Evolutionary conservation across 768 basidiomycete genomes (phyloP), one percentile per base, ranked within the genome.

Genomic region (Naganishia vaughanmartiniae): DNA sequence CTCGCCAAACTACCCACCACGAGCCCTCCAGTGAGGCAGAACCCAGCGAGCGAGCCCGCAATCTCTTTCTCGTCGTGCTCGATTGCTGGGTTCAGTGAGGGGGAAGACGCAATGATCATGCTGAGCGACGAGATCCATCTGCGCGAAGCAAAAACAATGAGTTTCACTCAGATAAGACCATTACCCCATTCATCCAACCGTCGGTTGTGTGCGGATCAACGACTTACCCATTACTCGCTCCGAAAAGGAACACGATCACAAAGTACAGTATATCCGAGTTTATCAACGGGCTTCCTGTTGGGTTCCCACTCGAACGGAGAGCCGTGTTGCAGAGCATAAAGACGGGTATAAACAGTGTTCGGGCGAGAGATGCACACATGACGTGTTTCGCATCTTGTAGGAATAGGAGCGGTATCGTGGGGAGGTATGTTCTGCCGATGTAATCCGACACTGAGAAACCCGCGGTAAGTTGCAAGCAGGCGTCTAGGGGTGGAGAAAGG

Each of bases 271-370:
- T 58, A 77, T 95, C 92, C 1, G 91, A 93, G 80, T 83, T 88
- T 83, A 94, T 88, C 71, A 89, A 73, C 2, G 88, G 85, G 4
- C 60, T 33, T 45, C 65, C 10, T 10, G 19, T 15, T 19, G 55
- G 4, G 1, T 24, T 36, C 24, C 34, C 24, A 24, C 28, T 28
- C 31, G 48, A 26, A 11, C 7, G 15, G 1, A 69, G 33, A 74
- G 34, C 46, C 51, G 94, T 82, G 77, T 96, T 96, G 84, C 93
- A 95, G 81, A 89, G 84, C n/a, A 95, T 84, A 81, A 95, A 89
- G 51, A 93, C 76, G 34, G 92, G 92, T 57, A 96, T 86, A 82
- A 95, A 94, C 39, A 92, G 76, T 1, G 88, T 89, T 67, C 93
- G 87, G 4, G 86, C 80, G 51, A 90, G 78, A 19, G 92, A 89